Conservation (phyloP, 768 basidiomycete genomes). For the Suillus variegatus region DNA sequence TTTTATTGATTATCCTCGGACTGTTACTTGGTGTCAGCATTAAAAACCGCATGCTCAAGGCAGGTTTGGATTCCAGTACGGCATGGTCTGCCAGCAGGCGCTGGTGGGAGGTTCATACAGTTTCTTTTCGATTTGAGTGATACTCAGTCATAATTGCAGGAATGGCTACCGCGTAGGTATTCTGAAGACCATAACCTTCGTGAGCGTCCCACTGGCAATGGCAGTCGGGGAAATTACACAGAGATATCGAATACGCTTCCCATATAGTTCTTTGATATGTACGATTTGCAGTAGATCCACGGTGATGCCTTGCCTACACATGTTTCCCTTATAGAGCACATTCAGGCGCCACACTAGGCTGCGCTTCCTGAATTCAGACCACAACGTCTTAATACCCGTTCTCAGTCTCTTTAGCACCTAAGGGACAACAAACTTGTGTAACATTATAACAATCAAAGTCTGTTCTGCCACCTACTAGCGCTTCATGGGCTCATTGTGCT, state of each 20-base stretch:
- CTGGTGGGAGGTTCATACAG: slow-evolving; percentile 80
- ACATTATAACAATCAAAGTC: not conserved
- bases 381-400: slow-evolving; percentile 7
- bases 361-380: slow-evolving; percentile 7
- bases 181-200: slow-evolving; percentile 54
- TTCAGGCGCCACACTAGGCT: not conserved
- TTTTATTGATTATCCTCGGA: slow-evolving; percentile 85
- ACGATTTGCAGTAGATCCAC: not conserved
- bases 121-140: slow-evolving; percentile 13
- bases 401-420: slow-evolving; percentile 2
- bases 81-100: slow-evolving; percentile 64
- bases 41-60: slow-evolving; percentile 79
- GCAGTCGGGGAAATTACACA: slow-evolving; percentile 45
- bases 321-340: not conserved
- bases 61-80: slow-evolving; percentile 64
- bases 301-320: not conserved
- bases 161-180: slow-evolving; percentile 50
- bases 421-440: not conserved
- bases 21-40: slow-evolving; percentile 83
- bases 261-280: slow-evolving; percentile 15
- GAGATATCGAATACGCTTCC: slow-evolving; percentile 37
- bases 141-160: slow-evolving; percentile 21
- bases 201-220: slow-evolving; percentile 32
- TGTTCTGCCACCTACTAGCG: not conserved
- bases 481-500: slow-evolving; percentile 60